Conservation (phyloP, 2,329 filamentous ascomycete genomes). For the Alternaria metachromatica region DNA sequence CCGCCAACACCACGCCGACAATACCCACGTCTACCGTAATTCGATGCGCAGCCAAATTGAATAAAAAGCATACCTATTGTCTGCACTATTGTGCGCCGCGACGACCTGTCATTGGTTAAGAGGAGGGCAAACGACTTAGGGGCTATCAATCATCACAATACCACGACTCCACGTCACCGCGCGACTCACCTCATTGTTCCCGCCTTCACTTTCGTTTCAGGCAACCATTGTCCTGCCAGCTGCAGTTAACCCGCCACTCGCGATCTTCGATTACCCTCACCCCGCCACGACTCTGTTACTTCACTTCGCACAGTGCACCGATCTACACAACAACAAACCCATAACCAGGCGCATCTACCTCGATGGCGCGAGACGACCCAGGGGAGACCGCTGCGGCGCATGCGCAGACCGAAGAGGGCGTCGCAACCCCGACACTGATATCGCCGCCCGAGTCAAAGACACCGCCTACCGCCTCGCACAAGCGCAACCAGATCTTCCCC, state of each 20-base stretch:
- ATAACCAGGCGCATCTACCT: constrained; percentile 16
- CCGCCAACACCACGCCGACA: constrained; percentile 10
- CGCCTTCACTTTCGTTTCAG: constrained; percentile 12
- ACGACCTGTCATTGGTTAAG: constrained; percentile 15
- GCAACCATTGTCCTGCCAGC: constrained; percentile 3
- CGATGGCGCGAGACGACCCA: constrained; percentile 27
- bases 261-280: neutral
- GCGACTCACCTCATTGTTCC: constrained; percentile 16
- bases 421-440: constrained; percentile 55
- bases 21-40: neutral
- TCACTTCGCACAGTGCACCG: constrained; percentile 1
- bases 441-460: constrained; percentile 67
- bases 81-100: constrained; percentile 14
- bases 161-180: constrained; percentile 24
- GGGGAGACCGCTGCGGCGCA: constrained; percentile 23
- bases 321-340: neutral
- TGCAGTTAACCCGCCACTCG: neutral
- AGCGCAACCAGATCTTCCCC: constrained; percentile 50
- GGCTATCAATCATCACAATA: constrained; percentile 16
- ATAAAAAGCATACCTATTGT: constrained; percentile 14
- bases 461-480: constrained; percentile 63
- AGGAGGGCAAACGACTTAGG: constrained; percentile 21
- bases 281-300: constrained; percentile 1
- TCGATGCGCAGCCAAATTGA: constrained; percentile 16
- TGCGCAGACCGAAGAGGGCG: constrained; percentile 32